Evolutionary conservation across 768 basidiomycete species (phyloP), one percentile per base, ranked within the genome.

Genomic region (Hygrophoropsis aurantiaca): DNA sequence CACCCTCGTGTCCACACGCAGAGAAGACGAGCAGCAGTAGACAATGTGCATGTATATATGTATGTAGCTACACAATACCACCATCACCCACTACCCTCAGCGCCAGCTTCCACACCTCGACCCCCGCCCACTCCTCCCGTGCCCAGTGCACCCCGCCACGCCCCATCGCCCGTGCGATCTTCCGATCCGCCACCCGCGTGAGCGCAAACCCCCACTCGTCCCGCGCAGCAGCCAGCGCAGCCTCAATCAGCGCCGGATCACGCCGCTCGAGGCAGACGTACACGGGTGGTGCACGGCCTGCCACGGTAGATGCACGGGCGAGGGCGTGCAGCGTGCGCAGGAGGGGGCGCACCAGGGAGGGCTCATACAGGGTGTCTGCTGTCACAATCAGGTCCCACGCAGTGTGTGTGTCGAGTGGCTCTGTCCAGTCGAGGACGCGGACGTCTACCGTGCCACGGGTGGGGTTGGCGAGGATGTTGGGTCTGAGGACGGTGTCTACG

Each of bases 91-190:
- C 27, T 13, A 30, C 27, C 27, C 27, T 13, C 27, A 30, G 27
- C 27, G n/a, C n/a, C n/a, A 83, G 65, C 60, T 79, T 84, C 87
- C 87, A 93, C 36, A 94, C 74, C 67, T 94, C 89, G 20, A 93
- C 73, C 4, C 77, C 88, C 19, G 85, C 86, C 87, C 90, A 93
- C 42, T 90, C 90, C 5, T 75, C 74, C 56, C 67, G 74, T 11
- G 68, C 66, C 89, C 89, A 92, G 3, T 68, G 64, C 33, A 79
- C 60, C 3, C 80, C 78, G 11, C 70, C 72, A 54, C 79, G 83
- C 46, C 74, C 75, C 52, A 91, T 67, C 4, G 79, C 79, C 56
- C 81, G 85, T 27, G 63, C 64, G 11, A 94, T 56, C 58, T 82
- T 85, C 30, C 68, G 76, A 15, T 69, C 72, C 2, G 81, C 75